These are phyloP conservation scores for Fusarium torulosum DNA, from an alignment of 2,329 filamentous ascomycete species.

Conservation along the genomic window DNA sequence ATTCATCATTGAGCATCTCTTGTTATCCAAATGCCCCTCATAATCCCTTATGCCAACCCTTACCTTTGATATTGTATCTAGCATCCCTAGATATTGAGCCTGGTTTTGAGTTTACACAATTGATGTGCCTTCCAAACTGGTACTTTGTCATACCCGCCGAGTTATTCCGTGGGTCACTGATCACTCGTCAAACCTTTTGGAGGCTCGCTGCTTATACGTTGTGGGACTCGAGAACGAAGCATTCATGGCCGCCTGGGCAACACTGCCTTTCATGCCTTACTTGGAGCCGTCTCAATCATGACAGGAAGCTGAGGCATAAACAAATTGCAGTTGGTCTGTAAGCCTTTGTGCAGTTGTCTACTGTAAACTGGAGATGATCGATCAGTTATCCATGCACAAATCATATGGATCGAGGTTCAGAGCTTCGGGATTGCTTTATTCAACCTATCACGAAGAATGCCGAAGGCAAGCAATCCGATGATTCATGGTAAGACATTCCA, in stretches of 20 bases:
- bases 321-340: neutral
- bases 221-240: conserved; percentile 33
- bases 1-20: conserved; percentile 1
- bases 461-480: neutral
- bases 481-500: neutral
- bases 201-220: conserved; percentile 34
- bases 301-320: neutral
- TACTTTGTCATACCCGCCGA: conserved; percentile 14
- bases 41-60: conserved; percentile 29
- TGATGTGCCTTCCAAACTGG: neutral
- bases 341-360: neutral
- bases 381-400: neutral
- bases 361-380: conserved; percentile 1
- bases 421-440: neutral
- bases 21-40: conserved; percentile 1
- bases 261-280: conserved; percentile 6
- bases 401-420: conserved; percentile 1
- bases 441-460: conserved; percentile 20
- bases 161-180: conserved; percentile 7
- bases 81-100: neutral
- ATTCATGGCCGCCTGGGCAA: neutral
- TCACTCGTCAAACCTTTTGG: conserved; percentile 10
- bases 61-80: conserved; percentile 13
- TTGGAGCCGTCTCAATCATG: neutral
- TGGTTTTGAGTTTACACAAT: neutral